Percentiles rank a stretch among this genome's conserved stretches.
These are phyloP conservation scores for Boletus subluridellus DNA, from an alignment of 1,284 basidiomycete genomes.

Conservation along the genomic window DNA sequence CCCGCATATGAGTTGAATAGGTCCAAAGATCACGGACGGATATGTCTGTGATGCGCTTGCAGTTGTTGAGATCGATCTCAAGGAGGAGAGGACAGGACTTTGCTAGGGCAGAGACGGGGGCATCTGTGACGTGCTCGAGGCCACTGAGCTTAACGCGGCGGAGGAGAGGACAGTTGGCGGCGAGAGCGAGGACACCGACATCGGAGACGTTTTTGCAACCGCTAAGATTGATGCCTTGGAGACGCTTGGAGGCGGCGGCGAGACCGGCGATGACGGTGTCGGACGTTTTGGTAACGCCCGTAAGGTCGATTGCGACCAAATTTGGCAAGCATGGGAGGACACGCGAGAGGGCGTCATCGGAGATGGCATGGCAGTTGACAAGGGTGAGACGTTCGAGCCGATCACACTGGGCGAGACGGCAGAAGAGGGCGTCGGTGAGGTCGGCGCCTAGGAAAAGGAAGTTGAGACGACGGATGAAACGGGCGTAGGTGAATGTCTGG, in stretches of 20 bases:
- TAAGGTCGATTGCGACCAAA: constrained; percentile 88
- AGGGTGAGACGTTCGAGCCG: constrained; percentile 91
- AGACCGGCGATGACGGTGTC: constrained; percentile 71
- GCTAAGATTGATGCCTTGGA: constrained; percentile 92
- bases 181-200: constrained; percentile 73
- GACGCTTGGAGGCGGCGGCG: constrained; percentile 64
- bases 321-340: constrained; percentile 72
- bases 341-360: constrained; percentile 62
- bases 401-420: constrained; percentile 71
- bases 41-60: constrained; percentile 73
- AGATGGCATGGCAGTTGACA: constrained; percentile 75
- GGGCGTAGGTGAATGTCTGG: constrained; percentile 84
- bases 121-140: constrained; percentile 75
- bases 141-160: constrained; percentile 86
- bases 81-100: constrained; percentile 82
- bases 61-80: constrained; percentile 91
- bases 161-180: constrained; percentile 70
- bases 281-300: constrained; percentile 65
- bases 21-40: constrained; percentile 85
- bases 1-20: constrained; percentile 79
- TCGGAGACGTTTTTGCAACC: constrained; percentile 85
- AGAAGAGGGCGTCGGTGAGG: constrained; percentile 78
- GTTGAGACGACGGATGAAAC: constrained; percentile 89
- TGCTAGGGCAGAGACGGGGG: constrained; percentile 78
- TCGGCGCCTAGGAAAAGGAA: constrained; percentile 72